Conservation (phyloP, 331 rosid species). For the Malus hybrid region DNA sequence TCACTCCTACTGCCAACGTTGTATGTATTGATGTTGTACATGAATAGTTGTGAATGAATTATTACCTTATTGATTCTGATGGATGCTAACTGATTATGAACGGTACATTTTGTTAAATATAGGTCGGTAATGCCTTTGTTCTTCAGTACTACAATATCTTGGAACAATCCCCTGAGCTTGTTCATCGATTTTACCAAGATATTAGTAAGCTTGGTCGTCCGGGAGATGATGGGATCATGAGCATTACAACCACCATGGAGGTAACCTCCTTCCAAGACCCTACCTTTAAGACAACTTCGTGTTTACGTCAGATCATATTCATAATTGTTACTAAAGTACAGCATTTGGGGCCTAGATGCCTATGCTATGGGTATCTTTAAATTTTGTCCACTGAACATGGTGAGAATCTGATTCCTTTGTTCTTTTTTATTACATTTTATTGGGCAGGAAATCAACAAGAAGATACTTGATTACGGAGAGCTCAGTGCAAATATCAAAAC, state of each 20-base stretch:
- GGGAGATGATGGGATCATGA: constrained; percentile 51
- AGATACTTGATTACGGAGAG: constrained; percentile 61
- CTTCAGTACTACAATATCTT: constrained; percentile 78
- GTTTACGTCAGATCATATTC: not conserved
- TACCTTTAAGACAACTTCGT: not conserved
- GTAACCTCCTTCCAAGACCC: constrained; percentile 34
- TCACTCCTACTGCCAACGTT: constrained; percentile 50
- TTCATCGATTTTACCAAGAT: constrained; percentile 79
- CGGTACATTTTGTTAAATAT: not conserved
- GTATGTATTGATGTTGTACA: constrained; percentile 30
- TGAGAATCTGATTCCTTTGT: not conserved
- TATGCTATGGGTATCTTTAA: not conserved
- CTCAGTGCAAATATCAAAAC: constrained; percentile 47
- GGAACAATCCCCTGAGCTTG: constrained; percentile 73
- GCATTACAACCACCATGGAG: constrained; percentile 60
- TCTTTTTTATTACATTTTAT: not conserved
- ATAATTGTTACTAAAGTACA: not conserved
- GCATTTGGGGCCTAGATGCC: not conserved
- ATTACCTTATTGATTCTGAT: not conserved
- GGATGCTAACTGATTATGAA: constrained; percentile 2
- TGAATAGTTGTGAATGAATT: not conserved
- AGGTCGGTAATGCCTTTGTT: constrained; percentile 91
- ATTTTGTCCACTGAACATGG: not conserved
- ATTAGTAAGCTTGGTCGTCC: constrained; percentile 77
- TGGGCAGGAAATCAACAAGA: constrained; percentile 68